Evolutionary conservation across 208 protist genomes (phyloP).

Genomic region (Spongospora subterranea): DNA sequence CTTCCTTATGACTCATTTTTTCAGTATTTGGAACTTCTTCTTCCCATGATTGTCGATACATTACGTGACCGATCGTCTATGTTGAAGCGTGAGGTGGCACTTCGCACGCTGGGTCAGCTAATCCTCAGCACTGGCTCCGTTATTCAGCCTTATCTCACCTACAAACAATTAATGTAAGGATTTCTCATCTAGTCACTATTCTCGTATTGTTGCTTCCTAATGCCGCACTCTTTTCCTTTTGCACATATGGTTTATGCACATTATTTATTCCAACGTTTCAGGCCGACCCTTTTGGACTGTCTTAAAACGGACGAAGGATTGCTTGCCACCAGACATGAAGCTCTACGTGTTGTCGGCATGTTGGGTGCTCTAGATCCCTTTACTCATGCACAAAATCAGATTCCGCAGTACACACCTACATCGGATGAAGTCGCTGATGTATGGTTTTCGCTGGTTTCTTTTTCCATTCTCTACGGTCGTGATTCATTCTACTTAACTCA

Average conservation of each 20-base stretch:
- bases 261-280: not conserved
- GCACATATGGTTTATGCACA: no score
- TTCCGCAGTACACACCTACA: not conserved
- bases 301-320: conserved; percentile 78
- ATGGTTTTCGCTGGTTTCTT: not conserved
- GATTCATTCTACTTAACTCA: no score
- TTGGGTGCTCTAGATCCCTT: conserved; percentile 87
- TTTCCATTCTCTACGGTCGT: no score
- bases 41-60: conserved; percentile 55
- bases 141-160: conserved; percentile 74
- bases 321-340: conserved; percentile 76
- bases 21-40: conserved; percentile 42
- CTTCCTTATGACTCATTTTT: not conserved
- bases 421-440: not conserved
- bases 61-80: conserved; percentile 78
- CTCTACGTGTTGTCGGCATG: conserved; percentile 85
- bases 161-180: conserved; percentile 77
- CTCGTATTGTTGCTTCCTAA: no score
- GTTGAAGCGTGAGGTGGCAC: conserved; percentile 74
- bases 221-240: not conserved
- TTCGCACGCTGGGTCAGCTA: conserved; percentile 78
- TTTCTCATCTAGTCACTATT: no score
- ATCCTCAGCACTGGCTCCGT: conserved; percentile 73
- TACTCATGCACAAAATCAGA: not conserved
- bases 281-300: conserved; percentile 73